Evolutionary conservation across 352 stramenopile species (phyloP), one percentile per base, ranked within the genome.

Genomic region (Phytophthora macrochlamydospora): DNA sequence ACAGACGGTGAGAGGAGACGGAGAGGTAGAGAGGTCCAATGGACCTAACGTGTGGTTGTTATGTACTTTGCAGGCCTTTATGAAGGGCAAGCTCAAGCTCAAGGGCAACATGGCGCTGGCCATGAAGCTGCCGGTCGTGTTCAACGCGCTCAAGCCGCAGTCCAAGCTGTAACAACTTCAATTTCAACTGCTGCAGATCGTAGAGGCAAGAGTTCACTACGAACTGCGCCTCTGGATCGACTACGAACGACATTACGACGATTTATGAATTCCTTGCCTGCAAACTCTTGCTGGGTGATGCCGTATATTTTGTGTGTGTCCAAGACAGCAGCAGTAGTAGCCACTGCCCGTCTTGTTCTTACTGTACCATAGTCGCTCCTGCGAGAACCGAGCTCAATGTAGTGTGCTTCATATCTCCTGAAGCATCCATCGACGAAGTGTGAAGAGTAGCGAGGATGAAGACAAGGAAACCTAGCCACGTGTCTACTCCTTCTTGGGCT

Each of bases 71-170:
- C 54, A 83, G 81, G 94, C 94, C n/a, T 98, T 98, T 71, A 97
- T 98, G 91, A 97, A 98, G 83, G 92, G 92, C 59, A 97, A 98
- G 71, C 78, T 98, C 51, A 98, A 98, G 72, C 87, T 98, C 51
- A 98, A 98, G 79, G 94, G 94, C 56, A 98, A 98, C 67, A 98
- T 98, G 94, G 83, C 80, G 56, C 80, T 98, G 37, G 94, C 94
- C 31, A 98, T 98, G 90, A 98, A 98, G 85, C 76, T 98, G n/a
- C 93, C 85, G 8, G 73, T 96, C 43, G 83, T 98, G 54, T 90
- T 98, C 56, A 93, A 92, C 73, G 91, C 92, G 31, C 90, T 97
- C 45, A 93, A 95, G 75, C 85, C 82, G 33, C 78, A 76, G 33
- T 79, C 87, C 60, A 95, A 92, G 78, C 65, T 94, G 67, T 94